Evolutionary conservation across 495 filamentous ascomycete species (phyloP), one percentile per base, ranked within the genome.

Genomic region (Entonaema liquescens): DNA sequence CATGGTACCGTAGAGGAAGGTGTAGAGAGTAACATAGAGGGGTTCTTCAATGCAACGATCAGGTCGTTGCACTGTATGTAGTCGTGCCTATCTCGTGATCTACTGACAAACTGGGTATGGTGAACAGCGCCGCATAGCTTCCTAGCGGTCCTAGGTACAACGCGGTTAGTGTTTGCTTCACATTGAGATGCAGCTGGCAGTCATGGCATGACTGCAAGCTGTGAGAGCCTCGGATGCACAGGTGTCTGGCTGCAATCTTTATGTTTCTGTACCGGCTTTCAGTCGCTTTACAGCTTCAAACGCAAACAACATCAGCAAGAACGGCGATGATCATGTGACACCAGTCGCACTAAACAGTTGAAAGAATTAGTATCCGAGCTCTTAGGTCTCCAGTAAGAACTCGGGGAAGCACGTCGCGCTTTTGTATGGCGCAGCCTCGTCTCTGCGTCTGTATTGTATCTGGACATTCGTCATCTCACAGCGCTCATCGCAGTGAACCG

Each of bases 381-480:
- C 17, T 31, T 26, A 67, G 31, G 65, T 68, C 65, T 68, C 70
- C 65, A 73, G 70, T 68, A 69, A 58, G 65, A 73, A 25, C 42
- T 36, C 49, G 59, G 62, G 70, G 70, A 62, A 65, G 70, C 35
- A 25, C 61, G 40, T 73, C 28, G 29, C 65, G 65, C 47, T 72
- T 72, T 72, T 72, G 70, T 71, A 71, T 65, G 59, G 49, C 64
- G 44, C 49, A 52, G 55, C 47, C 36, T 55, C 61, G 62, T 36
- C 55, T 67, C 59, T 60, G 65, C 62, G 55, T 44, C 40, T 49
- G 54, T 21, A 54, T 56, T 55, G 59, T 62, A 59, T 49, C 62
- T 57, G 56, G n/a, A 59, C 62, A 73, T 68, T 77, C 69, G 72
- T 65, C 67, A 70, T 75, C 65, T 64, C 38, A 59, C 62, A 68